Evolutionary conservation across 2,329 filamentous ascomycete genomes (phyloP).

Genomic region (Aureobasidium sp.): DNA sequence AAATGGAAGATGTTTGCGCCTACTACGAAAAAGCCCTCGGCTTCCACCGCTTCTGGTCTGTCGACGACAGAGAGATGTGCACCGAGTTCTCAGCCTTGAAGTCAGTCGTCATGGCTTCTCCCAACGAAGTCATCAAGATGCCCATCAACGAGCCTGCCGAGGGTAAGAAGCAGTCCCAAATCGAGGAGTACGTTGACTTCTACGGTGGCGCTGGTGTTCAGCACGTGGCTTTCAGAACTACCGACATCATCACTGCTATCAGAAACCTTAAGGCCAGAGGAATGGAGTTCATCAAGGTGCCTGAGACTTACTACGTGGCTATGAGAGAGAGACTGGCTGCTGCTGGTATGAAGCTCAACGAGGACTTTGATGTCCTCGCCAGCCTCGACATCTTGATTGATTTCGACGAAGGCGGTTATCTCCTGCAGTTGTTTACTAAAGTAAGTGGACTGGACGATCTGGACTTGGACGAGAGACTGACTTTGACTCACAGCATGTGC

Average conservation of each 20-base stretch:
- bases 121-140: constrained; percentile 88
- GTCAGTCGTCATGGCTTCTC: constrained; percentile 82
- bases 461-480: too few species aligned
- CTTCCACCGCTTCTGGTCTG: constrained; percentile 96
- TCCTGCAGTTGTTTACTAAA: constrained; percentile 53
- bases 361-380: constrained; percentile 71
- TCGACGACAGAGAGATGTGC: constrained; percentile 87
- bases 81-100: constrained; percentile 86
- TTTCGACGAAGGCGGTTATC: constrained; percentile 86
- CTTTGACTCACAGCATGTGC: constrained; percentile 49
- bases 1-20: constrained; percentile 61
- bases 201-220: constrained; percentile 86
- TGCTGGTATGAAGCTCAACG: constrained; percentile 52
- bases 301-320: constrained; percentile 72
- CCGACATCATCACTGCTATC: constrained; percentile 70
- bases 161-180: constrained; percentile 86
- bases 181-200: constrained; percentile 81
- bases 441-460: constrained; percentile 23
- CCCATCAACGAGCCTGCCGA: constrained; percentile 93
- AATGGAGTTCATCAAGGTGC: constrained; percentile 87
- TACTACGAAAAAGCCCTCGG: constrained; percentile 81
- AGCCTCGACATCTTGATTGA: constrained; percentile 82
- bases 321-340: constrained; percentile 66
- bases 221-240: constrained; percentile 80
- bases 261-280: constrained; percentile 72